These are phyloP conservation scores for Exsudoporus frostii DNA, from an alignment of 768 basidiomycete genomes.

Conservation along the genomic window DNA sequence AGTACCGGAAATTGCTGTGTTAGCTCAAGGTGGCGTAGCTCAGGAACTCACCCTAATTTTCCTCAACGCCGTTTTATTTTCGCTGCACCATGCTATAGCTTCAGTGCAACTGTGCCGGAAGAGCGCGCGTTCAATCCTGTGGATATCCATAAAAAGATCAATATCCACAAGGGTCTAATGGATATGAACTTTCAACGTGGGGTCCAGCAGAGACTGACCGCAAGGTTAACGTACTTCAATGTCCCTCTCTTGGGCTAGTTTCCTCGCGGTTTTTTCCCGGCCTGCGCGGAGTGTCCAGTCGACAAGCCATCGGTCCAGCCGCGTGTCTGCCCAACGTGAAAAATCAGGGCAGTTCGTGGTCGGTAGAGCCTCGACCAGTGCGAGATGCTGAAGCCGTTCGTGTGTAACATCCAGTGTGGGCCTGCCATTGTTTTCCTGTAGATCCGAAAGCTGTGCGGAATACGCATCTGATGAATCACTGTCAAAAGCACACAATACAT, in stretches of 20 bases:
- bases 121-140: slow-evolving; percentile 81
- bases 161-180: slow-evolving; percentile 82
- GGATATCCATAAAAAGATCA: slow-evolving; percentile 87
- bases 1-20: slow-evolving; percentile 17
- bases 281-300: slow-evolving; percentile 88
- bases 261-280: slow-evolving; percentile 70
- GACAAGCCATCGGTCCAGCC: slow-evolving; percentile 86
- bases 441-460: slow-evolving; percentile 43
- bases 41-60: slow-evolving; percentile 71
- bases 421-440: slow-evolving; percentile 43
- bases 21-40: slow-evolving; percentile 5
- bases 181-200: slow-evolving; percentile 17
- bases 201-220: slow-evolving; percentile 10
- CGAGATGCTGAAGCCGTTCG: slow-evolving; percentile 71
- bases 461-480: slow-evolving; percentile 16
- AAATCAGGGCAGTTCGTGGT: slow-evolving; percentile 54
- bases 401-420: slow-evolving; percentile 73
- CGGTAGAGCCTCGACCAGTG: slow-evolving; percentile 55
- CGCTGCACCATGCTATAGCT: slow-evolving; percentile 92
- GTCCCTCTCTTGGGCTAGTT: slow-evolving; percentile 69
- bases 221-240: slow-evolving; percentile 63
- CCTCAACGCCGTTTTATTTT: slow-evolving; percentile 89
- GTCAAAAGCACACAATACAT: slow-evolving; percentile 7
- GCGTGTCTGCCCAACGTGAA: slow-evolving; percentile 71
- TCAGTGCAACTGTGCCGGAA: slow-evolving; percentile 75